A percentile compares a stretch with the other conserved stretches of the same genome.
Evolutionary conservation across 495 filamentous ascomycete species (phyloP).

Genomic region (Penicillium bovifimosum): DNA sequence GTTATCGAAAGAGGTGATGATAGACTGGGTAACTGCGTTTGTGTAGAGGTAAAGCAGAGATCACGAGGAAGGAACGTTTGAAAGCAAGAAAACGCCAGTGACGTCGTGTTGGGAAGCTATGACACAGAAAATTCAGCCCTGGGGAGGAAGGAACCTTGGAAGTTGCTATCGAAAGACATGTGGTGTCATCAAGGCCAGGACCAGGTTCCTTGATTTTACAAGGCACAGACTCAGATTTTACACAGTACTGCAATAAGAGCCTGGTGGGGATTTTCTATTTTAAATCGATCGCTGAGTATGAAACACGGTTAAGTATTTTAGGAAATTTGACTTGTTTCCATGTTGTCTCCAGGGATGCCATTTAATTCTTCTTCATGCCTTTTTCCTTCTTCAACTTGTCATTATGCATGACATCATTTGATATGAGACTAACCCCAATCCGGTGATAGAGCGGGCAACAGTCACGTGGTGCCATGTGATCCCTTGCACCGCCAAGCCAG

Average conservation of each 20-base stretch:
- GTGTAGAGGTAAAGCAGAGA: not conserved
- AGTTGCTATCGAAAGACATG: too few species aligned
- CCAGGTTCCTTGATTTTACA: slow-evolving; percentile 7
- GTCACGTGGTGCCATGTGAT: slow-evolving; percentile 2
- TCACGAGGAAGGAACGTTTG: not conserved
- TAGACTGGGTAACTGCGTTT: slow-evolving; percentile 3
- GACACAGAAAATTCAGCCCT: not conserved
- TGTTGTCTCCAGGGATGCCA: not conserved
- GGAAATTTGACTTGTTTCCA: not conserved
- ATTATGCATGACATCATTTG: slow-evolving; percentile 8
- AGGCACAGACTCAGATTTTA: not conserved
- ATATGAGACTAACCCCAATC: not conserved
- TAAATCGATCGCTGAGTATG: not conserved
- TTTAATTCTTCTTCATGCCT: not conserved
- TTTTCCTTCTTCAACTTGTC: not conserved
- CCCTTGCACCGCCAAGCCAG: not conserved
- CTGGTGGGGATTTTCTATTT: not conserved
- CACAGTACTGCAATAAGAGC: too few species aligned
- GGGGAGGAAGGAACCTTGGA: not conserved
- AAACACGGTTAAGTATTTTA: not conserved
- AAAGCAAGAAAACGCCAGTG: not conserved
- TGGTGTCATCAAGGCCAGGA: too few species aligned
- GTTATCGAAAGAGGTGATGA: slow-evolving; percentile 1
- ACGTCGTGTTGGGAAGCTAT: slow-evolving; percentile 2
- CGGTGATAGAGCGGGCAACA: not conserved